A percentile compares a stretch with the other conserved stretches of the same genome.
Conservation (phyloP, 2,329 filamentous ascomycete species). For the Fusarium anguioides region DNA sequence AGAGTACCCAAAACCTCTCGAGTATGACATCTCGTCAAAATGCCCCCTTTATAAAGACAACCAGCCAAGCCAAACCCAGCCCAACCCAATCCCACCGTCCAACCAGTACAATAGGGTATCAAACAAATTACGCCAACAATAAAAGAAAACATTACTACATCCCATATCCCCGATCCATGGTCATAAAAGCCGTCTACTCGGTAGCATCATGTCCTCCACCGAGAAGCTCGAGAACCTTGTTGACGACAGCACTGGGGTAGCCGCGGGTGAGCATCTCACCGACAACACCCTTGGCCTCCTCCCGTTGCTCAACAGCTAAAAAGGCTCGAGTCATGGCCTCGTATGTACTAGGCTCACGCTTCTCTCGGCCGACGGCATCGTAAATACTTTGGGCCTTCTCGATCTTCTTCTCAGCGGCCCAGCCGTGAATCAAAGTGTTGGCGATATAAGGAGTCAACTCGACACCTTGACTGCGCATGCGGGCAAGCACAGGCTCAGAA, state of each 20-base stretch:
- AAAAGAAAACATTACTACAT: conserved; percentile 42
- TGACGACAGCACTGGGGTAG: conserved; percentile 90
- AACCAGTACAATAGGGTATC: conserved; percentile 48
- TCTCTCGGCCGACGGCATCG: conserved; percentile 77
- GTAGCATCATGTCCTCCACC: conserved; percentile 63
- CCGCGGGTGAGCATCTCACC: conserved; percentile 90
- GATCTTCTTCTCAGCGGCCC: conserved; percentile 87
- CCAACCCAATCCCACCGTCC: conserved; percentile 14
- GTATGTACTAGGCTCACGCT: conserved; percentile 96
- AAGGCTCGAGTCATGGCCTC: conserved; percentile 98
- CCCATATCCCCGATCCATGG: conserved; percentile 15
- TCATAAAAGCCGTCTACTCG: conserved; percentile 35
- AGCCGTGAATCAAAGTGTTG: conserved; percentile 97
- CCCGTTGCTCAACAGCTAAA: conserved; percentile 83
- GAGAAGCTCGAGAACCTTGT: conserved; percentile 93
- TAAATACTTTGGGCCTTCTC: conserved; percentile 83
- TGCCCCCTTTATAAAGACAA: conserved; percentile 38
- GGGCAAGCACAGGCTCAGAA: conserved; percentile 76
- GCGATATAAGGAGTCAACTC: conserved; percentile 97
- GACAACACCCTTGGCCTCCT: conserved; percentile 80
- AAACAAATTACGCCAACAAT: conserved; percentile 43
- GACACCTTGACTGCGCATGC: conserved; percentile 80
- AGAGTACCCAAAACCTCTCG: conserved; percentile 34
- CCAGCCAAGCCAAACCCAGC: conserved; percentile 1
- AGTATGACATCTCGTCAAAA: conserved; percentile 29